phyloP scores from a whole-genome alignment of 768 basidiomycete species.

The Paxillus involutus region DNA sequence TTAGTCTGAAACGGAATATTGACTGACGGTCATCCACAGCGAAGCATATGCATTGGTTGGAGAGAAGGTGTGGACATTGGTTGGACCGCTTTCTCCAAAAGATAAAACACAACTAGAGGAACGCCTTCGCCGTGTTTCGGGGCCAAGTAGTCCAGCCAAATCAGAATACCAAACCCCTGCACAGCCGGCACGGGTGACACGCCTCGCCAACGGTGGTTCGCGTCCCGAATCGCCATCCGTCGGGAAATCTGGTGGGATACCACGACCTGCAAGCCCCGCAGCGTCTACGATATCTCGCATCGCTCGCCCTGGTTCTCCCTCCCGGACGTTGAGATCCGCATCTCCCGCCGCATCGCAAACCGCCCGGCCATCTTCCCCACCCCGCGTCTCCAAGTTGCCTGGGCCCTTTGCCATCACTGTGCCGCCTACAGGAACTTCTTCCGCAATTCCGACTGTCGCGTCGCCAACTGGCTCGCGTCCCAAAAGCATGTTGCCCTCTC shows the following conservation, averaged over 20 bases:
- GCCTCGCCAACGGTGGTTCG: slow-evolving; percentile 43
- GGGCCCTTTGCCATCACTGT: slow-evolving; percentile 19
- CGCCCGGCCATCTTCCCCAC: slow-evolving; percentile 51
- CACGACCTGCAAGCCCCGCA: slow-evolving; percentile 51
- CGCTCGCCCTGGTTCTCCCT: slow-evolving; percentile 44
- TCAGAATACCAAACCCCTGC: slow-evolving; percentile 40
- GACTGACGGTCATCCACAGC: slow-evolving; percentile 39
- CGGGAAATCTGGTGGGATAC: slow-evolving; percentile 43
- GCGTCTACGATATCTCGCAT: slow-evolving; percentile 38
- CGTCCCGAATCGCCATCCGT: slow-evolving; percentile 52
- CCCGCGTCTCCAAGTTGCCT: slow-evolving; percentile 45
- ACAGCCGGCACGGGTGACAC: slow-evolving; percentile 50
- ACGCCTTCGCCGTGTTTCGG: slow-evolving; percentile 77
- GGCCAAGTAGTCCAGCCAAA: slow-evolving; percentile 50
- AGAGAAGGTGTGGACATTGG: slow-evolving; percentile 80
- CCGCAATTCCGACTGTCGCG: slow-evolving; percentile 32
- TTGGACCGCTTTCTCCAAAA: slow-evolving; percentile 75
- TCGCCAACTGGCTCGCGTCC: slow-evolving; percentile 48
- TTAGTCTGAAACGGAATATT: slow-evolving; percentile 1
- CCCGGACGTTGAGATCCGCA: slow-evolving; percentile 30
- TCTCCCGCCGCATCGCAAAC: slow-evolving; percentile 39
- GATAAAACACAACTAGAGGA: slow-evolving; percentile 94
- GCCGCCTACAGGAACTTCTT: slow-evolving; percentile 6
- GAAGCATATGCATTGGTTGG: slow-evolving; percentile 82
- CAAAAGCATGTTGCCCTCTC: slow-evolving; percentile 73